Evolutionary conservation across 495 filamentous ascomycete genomes (phyloP).

Genomic region (Letharia columbiana): DNA sequence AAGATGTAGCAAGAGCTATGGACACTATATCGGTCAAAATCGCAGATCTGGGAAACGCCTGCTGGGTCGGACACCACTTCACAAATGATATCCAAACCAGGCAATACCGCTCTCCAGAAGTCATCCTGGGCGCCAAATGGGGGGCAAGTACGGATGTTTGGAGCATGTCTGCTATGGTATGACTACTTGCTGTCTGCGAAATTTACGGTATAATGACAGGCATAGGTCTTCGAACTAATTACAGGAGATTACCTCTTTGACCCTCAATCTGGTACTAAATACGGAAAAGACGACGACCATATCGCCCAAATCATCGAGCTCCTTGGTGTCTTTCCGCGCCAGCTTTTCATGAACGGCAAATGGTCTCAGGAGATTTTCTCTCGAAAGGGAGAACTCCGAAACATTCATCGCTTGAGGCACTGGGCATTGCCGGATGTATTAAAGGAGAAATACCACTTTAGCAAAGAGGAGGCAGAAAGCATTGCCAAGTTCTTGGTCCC

Average conservation of each 20-base stretch:
- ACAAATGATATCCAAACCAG: conserved; percentile 98
- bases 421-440: conserved; percentile 94
- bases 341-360: conserved; percentile 81
- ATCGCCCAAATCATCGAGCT: conserved; percentile 99
- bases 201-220: conserved; percentile 8
- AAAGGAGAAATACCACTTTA: conserved; percentile 94
- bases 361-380: conserved; percentile 99
- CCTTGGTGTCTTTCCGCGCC: conserved; percentile 85
- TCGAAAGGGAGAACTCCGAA: conserved; percentile 91
- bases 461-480: conserved; percentile 61
- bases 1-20: conserved; percentile 40
- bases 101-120: conserved; percentile 95
- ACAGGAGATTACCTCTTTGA: conserved; percentile 99
- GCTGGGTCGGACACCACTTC: conserved; percentile 98
- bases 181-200: conserved; percentile 21
- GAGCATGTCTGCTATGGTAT: conserved; percentile 99
- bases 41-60: conserved; percentile 95
- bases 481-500: conserved; percentile 83
- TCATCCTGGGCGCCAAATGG: conserved; percentile 96
- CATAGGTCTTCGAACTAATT: conserved; percentile 90
- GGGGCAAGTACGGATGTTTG: conserved; percentile 97
- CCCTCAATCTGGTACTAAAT: conserved; percentile 96
- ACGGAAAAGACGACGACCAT: conserved; percentile 99
- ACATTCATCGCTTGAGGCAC: conserved; percentile 93
- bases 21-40: conserved; percentile 98